Evolutionary conservation across 768 basidiomycete genomes (phyloP).

Genomic region (Boletales sp.): DNA sequence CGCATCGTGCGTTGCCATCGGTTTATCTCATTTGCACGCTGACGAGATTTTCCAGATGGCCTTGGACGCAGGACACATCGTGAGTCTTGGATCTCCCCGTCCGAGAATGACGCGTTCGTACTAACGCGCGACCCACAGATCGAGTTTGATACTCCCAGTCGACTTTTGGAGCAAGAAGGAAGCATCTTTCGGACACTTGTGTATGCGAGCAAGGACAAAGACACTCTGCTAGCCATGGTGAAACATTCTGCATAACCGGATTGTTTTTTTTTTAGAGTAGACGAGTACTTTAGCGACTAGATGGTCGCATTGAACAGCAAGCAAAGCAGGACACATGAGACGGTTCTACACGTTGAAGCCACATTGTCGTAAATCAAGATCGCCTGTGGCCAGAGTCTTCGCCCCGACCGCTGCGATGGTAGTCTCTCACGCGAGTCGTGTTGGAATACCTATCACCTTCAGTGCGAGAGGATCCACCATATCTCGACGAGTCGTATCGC

Average conservation of each 20-base stretch:
- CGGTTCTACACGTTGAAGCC: slow-evolving; percentile 4
- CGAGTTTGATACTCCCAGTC: background rate
- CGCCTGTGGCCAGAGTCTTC: slow-evolving; percentile 30
- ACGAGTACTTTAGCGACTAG: slow-evolving; percentile 8
- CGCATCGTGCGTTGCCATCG: no score
- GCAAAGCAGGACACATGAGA: background rate
- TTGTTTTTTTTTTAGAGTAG: slow-evolving; percentile 3
- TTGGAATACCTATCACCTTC: slow-evolving; percentile 48
- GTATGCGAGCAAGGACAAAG: slow-evolving; percentile 6
- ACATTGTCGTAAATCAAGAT: slow-evolving; percentile 15
- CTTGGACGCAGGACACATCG: slow-evolving; percentile 9
- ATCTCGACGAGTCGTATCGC: slow-evolving; percentile 46
- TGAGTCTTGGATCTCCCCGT: background rate
- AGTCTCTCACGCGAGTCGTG: slow-evolving; percentile 36
- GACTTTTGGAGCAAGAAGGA: background rate
- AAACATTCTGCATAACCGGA: background rate
- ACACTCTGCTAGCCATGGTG: slow-evolving; percentile 1
- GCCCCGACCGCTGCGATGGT: slow-evolving; percentile 35
- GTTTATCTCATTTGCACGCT: no score
- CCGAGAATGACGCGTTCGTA: background rate
- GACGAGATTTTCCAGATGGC: slow-evolving; percentile 1
- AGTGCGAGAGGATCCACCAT: slow-evolving; percentile 40
- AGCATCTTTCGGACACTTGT: background rate
- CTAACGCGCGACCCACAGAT: no score
- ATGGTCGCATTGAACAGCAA: slow-evolving; percentile 1